Conservation (phyloP, 345 rosid genomes). For the Citrus reticulata region DNA sequence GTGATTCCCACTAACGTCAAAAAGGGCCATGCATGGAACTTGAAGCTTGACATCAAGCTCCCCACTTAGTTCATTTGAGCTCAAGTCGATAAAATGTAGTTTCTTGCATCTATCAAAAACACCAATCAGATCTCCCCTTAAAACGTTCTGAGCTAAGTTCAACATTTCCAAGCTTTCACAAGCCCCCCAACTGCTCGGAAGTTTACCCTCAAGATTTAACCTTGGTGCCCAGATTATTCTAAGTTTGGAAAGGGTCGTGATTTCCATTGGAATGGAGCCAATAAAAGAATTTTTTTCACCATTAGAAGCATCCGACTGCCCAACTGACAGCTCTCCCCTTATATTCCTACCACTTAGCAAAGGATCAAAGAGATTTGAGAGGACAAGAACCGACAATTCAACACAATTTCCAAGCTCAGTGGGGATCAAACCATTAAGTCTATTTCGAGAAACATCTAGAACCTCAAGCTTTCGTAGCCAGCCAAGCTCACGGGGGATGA, state of each 20-base stretch:
- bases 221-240: slow-evolving; percentile 30
- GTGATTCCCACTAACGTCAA: slow-evolving; percentile 27
- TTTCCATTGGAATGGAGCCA: slow-evolving; percentile 24
- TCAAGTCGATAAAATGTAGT: slow-evolving; percentile 28
- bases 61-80: slow-evolving; percentile 27
- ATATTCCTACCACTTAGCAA: background rate
- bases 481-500: slow-evolving; percentile 30
- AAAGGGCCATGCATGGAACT: slow-evolving; percentile 29
- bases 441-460: slow-evolving; percentile 30
- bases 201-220: slow-evolving; percentile 17
- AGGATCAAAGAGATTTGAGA: slow-evolving; percentile 24
- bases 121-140: slow-evolving; percentile 19
- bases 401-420: slow-evolving; percentile 31
- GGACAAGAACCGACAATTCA: slow-evolving; percentile 29
- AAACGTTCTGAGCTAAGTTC: slow-evolving; percentile 31
- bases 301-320: background rate
- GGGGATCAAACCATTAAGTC: slow-evolving; percentile 25
- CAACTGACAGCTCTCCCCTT: background rate
- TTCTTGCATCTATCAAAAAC: slow-evolving; percentile 27
- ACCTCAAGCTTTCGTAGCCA: slow-evolving; percentile 22
- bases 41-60: slow-evolving; percentile 25
- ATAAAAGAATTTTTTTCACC: slow-evolving; percentile 18
- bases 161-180: slow-evolving; percentile 32
- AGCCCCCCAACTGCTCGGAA: slow-evolving; percentile 24
- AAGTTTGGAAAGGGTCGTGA: slow-evolving; percentile 28